These are phyloP conservation scores for Arachnopeziza araneosa DNA, from an alignment of 2,329 filamentous ascomycete genomes.

Conservation along the genomic window DNA sequence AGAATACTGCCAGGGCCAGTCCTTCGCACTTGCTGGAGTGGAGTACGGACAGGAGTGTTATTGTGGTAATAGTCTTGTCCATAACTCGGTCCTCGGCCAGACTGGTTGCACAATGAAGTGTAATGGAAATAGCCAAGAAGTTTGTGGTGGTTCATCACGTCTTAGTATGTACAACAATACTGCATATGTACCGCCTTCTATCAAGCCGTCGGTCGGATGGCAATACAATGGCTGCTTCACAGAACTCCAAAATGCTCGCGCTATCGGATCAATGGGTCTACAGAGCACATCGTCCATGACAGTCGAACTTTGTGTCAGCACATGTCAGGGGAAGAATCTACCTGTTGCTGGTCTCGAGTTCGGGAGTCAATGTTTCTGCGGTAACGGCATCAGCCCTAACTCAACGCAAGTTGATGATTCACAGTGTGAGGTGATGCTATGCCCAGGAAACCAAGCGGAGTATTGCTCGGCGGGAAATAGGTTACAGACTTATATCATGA, in stretches of 20 bases:
- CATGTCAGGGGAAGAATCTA: conserved; percentile 18
- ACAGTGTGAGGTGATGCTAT: conserved; percentile 23
- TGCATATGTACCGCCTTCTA: conserved; percentile 8
- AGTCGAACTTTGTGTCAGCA: conserved; percentile 28
- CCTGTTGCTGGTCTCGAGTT: conserved; percentile 34
- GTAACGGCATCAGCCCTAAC: conserved; percentile 16
- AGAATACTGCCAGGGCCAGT: conserved; percentile 10
- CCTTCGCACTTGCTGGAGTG: conserved; percentile 16
- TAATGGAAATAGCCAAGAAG: conserved; percentile 15
- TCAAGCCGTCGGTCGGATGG: conserved; percentile 13
- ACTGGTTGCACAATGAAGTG: conserved; percentile 19
- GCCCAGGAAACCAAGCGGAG: conserved; percentile 26
- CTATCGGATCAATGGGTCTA: conserved; percentile 12
- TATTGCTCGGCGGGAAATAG: conserved; percentile 26
- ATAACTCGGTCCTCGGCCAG: background rate
- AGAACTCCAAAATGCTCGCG: conserved; percentile 18
- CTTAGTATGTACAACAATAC: conserved; percentile 15
- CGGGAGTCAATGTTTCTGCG: conserved; percentile 33
- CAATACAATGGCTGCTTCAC: conserved; percentile 27
- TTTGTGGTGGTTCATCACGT: conserved; percentile 17
- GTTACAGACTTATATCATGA: conserved; percentile 15
- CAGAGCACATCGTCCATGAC: conserved; percentile 23
- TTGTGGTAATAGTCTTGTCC: conserved; percentile 13
- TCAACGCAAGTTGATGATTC: conserved; percentile 7
- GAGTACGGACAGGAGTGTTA: conserved; percentile 19